Evolutionary conservation across 176 grass and related monocot species (phyloP).

Genomic region (Raddia distichophylla): DNA sequence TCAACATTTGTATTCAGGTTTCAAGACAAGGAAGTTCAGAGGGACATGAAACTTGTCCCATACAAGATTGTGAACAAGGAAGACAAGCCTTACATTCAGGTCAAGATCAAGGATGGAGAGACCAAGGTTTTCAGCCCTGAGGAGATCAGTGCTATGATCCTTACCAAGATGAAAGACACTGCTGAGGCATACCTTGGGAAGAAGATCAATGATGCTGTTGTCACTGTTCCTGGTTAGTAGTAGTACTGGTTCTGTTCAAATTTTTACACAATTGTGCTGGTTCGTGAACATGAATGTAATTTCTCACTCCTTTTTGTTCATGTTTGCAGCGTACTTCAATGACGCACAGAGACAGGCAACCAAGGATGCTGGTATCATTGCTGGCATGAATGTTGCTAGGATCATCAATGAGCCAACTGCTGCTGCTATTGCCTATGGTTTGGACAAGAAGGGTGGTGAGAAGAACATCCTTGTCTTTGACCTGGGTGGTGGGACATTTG

Average conservation of each 20-base stretch:
- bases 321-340: constrained; percentile 69
- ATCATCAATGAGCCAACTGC: constrained; percentile 81
- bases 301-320: constrained; percentile 18
- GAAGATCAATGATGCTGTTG: constrained; percentile 70
- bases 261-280: neutral
- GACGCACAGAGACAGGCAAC: constrained; percentile 79
- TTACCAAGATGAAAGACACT: constrained; percentile 73
- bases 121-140: constrained; percentile 80
- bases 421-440: constrained; percentile 80
- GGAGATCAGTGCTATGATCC: constrained; percentile 74
- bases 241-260: neutral
- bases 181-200: constrained; percentile 80
- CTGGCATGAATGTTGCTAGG: constrained; percentile 71
- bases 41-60: constrained; percentile 79
- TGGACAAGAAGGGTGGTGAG: constrained; percentile 69
- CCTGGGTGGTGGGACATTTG: constrained; percentile 81
- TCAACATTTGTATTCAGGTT: constrained; percentile 42
- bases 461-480: constrained; percentile 91
- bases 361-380: constrained; percentile 70
- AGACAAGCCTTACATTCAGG: constrained; percentile 72
- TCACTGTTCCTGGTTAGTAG: constrained; percentile 72
- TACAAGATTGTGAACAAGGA: constrained; percentile 81
- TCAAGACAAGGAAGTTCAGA: constrained; percentile 80
- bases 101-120: constrained; percentile 70
- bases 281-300: neutral